Evolutionary conservation across 23 red algal species (phyloP).

Genomic region (Gracilaria gracilis): DNA sequence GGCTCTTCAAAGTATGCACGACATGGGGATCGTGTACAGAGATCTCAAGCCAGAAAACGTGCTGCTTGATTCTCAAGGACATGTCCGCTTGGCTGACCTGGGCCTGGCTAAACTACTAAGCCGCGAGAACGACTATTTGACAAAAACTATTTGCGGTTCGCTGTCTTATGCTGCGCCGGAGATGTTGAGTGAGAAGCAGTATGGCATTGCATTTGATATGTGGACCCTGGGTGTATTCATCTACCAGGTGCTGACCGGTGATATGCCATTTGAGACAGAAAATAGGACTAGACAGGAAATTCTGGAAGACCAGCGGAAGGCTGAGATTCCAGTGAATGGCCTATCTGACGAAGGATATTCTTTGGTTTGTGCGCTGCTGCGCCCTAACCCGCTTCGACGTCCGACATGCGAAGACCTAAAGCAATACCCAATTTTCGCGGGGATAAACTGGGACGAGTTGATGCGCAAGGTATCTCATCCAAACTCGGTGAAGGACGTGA

Average conservation of each 20-base stretch:
- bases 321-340: slow-evolving; percentile 61
- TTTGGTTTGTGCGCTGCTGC: slow-evolving; percentile 57
- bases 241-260: slow-evolving; percentile 73
- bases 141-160: slow-evolving; percentile 85
- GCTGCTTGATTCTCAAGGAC: slow-evolving; percentile 75
- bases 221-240: slow-evolving; percentile 86
- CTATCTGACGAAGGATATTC: slow-evolving; percentile 61
- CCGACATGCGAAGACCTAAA: slow-evolving; percentile 59
- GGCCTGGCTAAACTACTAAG: slow-evolving; percentile 79
- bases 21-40: slow-evolving; percentile 86
- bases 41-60: slow-evolving; percentile 97
- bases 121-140: slow-evolving; percentile 70
- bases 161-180: slow-evolving; percentile 87
- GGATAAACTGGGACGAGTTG: slow-evolving; percentile 68
- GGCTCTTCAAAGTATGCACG: slow-evolving; percentile 87
- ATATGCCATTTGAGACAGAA: slow-evolving; percentile 67
- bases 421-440: slow-evolving; percentile 72
- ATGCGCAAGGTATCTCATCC: slow-evolving; percentile 36
- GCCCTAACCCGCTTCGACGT: slow-evolving; percentile 56
- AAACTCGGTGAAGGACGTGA: slow-evolving; percentile 73
- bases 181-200: slow-evolving; percentile 83
- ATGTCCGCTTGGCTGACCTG: slow-evolving; percentile 88
- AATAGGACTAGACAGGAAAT: slow-evolving; percentile 63
- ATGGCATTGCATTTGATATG: slow-evolving; percentile 88
- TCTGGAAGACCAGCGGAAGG: slow-evolving; percentile 66